These are phyloP conservation scores for Fusarium praegraminearum DNA, from an alignment of 2,329 filamentous ascomycete genomes.

Conservation along the genomic window DNA sequence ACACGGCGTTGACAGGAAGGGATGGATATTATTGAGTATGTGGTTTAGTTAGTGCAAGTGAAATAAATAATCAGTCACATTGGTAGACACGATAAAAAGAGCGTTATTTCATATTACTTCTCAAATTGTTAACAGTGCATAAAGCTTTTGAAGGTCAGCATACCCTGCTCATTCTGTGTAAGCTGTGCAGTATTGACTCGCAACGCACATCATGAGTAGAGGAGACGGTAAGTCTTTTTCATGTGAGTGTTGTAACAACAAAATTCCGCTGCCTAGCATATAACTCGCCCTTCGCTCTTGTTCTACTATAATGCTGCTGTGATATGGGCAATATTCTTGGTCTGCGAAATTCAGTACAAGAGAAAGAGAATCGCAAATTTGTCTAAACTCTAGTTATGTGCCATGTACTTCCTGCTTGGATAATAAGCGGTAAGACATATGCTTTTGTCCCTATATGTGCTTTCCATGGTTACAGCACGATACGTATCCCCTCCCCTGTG, in stretches of 20 bases:
- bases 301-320: neutral
- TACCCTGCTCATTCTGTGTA: neutral
- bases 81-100: conserved; percentile 25
- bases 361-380: conserved; percentile 1
- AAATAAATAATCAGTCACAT: conserved; percentile 23
- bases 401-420: conserved; percentile 17
- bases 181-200: neutral
- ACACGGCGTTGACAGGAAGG: conserved; percentile 45
- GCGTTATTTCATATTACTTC: neutral
- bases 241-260: neutral
- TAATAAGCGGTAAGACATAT: conserved; percentile 13
- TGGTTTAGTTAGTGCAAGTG: conserved; percentile 24
- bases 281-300: neutral
- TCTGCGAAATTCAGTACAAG: neutral
- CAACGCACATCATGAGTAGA: neutral
- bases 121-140: neutral
- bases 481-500: conserved; percentile 14
- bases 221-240: neutral
- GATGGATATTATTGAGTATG: conserved; percentile 28
- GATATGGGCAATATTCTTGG: no score
- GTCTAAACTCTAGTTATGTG: conserved; percentile 30
- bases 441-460: conserved; percentile 6
- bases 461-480: conserved; percentile 1
- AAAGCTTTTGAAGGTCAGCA: neutral
- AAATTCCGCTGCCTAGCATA: neutral